A percentile compares a stretch with the other conserved stretches of the same genome.
Conservation (phyloP, 108 stramenopile species). For the Seminavis robusta region DNA sequence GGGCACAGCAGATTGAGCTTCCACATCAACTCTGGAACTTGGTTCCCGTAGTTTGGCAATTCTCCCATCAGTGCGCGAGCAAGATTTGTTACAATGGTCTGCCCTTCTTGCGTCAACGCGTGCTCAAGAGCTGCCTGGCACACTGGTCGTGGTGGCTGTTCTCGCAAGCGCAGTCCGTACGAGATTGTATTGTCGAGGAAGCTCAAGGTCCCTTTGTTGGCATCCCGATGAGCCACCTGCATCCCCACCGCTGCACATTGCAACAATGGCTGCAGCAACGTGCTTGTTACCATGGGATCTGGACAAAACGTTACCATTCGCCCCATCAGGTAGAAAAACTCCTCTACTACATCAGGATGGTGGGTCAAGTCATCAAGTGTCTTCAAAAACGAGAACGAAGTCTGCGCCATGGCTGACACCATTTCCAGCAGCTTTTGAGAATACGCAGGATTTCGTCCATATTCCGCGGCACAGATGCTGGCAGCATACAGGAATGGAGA, state of each 20-base stretch:
- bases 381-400: constrained; percentile 57
- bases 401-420: constrained; percentile 57
- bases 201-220: constrained; percentile 79
- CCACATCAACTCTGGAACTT: constrained; percentile 76
- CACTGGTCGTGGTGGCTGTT: constrained; percentile 17
- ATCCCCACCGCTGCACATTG: constrained; percentile 79
- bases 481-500: constrained; percentile 89
- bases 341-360: constrained; percentile 96
- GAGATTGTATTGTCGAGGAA: constrained; percentile 72
- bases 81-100: constrained; percentile 65
- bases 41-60: constrained; percentile 66
- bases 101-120: constrained; percentile 57
- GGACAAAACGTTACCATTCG: constrained; percentile 84
- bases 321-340: constrained; percentile 90
- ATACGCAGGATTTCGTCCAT: constrained; percentile 52
- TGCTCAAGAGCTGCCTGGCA: constrained; percentile 52
- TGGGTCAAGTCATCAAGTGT: constrained; percentile 68
- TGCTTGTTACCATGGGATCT: constrained; percentile 58
- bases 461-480: constrained; percentile 86
- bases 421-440: constrained; percentile 58
- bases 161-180: constrained; percentile 51
- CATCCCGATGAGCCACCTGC: constrained; percentile 82
- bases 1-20: constrained; percentile 70
- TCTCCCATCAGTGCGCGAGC: constrained; percentile 71
- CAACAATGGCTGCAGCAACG: constrained; percentile 59